Evolutionary conservation across 768 basidiomycete species (phyloP).

Genomic region (Calocera viscosa): DNA sequence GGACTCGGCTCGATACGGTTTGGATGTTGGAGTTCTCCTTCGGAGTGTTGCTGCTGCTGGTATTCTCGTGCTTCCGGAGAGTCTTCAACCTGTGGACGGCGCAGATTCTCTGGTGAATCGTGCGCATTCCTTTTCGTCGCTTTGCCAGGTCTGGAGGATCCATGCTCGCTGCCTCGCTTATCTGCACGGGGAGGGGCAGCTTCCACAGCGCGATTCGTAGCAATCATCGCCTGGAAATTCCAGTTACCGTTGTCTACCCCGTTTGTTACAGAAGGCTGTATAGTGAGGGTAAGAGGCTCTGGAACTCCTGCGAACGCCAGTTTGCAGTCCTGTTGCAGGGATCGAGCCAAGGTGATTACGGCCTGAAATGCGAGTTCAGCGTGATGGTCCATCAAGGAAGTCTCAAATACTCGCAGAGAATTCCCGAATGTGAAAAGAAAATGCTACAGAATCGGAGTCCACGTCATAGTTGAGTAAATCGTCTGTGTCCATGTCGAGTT

Average conservation of each 20-base stretch:
- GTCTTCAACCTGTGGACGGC: too few species aligned
- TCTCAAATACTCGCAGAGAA: neutral
- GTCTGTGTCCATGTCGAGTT: neutral
- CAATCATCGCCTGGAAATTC: neutral
- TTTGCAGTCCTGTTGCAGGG: neutral
- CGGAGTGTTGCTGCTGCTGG: too few species aligned
- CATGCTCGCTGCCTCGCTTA: too few species aligned
- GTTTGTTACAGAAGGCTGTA: neutral
- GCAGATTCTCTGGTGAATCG: too few species aligned
- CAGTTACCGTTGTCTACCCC: neutral
- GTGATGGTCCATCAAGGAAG: neutral
- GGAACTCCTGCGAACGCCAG: neutral
- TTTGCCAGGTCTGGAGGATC: too few species aligned
- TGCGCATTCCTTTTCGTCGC: too few species aligned
- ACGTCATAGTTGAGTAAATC: neutral
- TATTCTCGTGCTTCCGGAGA: too few species aligned
- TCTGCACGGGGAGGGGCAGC: too few species aligned
- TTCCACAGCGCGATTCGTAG: neutral
- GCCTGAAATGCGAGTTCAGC: neutral
- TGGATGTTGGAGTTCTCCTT: too few species aligned
- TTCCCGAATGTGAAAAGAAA: neutral
- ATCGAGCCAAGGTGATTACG: neutral
- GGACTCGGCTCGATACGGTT: too few species aligned
- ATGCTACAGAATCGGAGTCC: neutral
- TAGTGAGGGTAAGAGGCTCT: neutral